Conservation (phyloP, 495 filamentous ascomycete genomes). For the Penicillium fimorum region DNA sequence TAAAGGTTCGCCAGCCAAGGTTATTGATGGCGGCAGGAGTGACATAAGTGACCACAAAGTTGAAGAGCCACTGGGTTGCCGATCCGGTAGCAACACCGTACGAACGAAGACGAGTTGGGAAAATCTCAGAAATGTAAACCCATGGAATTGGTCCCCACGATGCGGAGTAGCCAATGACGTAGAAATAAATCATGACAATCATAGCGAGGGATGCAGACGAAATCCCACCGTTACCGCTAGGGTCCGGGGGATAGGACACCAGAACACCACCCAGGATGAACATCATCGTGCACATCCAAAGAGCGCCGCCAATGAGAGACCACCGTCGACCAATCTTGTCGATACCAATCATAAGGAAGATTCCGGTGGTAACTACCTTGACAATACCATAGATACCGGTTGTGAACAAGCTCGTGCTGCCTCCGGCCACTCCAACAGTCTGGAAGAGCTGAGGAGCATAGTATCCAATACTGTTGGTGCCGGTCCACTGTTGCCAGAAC, state of each 20-base stretch:
- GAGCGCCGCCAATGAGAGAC: not conserved
- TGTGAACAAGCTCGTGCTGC: not conserved
- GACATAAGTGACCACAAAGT: not conserved
- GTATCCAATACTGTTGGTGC: not conserved
- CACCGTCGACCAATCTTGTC: not conserved
- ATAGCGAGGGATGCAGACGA: not conserved
- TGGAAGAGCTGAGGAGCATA: not conserved
- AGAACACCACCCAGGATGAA: not conserved
- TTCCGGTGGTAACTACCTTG: not conserved
- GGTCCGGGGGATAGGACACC: not conserved
- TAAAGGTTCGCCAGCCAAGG: not conserved
- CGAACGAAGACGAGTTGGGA: not conserved
- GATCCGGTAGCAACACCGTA: not conserved
- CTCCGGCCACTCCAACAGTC: not conserved
- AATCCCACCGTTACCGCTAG: not conserved
- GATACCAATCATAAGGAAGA: not conserved
- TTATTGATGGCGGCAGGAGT: not conserved
- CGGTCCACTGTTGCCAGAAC: not conserved
- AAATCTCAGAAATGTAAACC: not conserved
- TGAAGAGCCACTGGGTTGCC: not conserved
- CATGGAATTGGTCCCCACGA: not conserved
- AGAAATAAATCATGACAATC: slow-evolving; percentile 1
- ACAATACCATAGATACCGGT: slow-evolving; percentile 2
- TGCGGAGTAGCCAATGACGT: not conserved
- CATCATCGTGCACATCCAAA: not conserved